Conservation (phyloP, 148 eudicot species). For the Chenopodium album region DNA sequence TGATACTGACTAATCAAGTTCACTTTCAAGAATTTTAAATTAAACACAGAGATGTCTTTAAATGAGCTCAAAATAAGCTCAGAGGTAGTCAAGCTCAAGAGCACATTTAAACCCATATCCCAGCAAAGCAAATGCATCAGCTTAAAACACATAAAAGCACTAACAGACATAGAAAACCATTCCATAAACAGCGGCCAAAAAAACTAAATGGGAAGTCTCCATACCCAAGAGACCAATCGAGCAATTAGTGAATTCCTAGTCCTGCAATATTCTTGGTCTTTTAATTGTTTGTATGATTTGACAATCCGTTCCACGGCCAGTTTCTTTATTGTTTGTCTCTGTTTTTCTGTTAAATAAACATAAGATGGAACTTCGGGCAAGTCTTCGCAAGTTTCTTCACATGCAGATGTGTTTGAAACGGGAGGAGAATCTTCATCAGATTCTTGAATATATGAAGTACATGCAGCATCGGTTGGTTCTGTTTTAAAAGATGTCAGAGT, state of each 20-base stretch:
- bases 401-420: constrained; percentile 36
- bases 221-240: constrained; percentile 90
- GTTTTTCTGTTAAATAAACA: constrained; percentile 61
- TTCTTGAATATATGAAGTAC: constrained; percentile 42
- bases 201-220: constrained; percentile 32
- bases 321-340: constrained; percentile 46
- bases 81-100: neutral
- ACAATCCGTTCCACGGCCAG: constrained; percentile 62
- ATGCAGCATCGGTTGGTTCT: constrained; percentile 34
- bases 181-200: constrained; percentile 13
- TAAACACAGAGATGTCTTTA: neutral
- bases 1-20: neutral
- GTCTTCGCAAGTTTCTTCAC: constrained; percentile 57
- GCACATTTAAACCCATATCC: neutral
- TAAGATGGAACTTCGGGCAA: constrained; percentile 59
- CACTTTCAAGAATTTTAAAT: neutral
- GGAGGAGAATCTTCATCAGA: constrained; percentile 59
- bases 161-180: neutral
- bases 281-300: constrained; percentile 47
- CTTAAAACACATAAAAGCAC: constrained; percentile 3
- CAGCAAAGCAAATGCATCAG: constrained; percentile 15
- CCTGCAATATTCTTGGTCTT: constrained; percentile 44
- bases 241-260: constrained; percentile 75
- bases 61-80: neutral
- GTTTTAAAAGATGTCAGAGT: constrained; percentile 34